These are phyloP conservation scores for Arbutus unedo DNA, from an alignment of 148 eudicot species.

Conservation along the genomic window DNA sequence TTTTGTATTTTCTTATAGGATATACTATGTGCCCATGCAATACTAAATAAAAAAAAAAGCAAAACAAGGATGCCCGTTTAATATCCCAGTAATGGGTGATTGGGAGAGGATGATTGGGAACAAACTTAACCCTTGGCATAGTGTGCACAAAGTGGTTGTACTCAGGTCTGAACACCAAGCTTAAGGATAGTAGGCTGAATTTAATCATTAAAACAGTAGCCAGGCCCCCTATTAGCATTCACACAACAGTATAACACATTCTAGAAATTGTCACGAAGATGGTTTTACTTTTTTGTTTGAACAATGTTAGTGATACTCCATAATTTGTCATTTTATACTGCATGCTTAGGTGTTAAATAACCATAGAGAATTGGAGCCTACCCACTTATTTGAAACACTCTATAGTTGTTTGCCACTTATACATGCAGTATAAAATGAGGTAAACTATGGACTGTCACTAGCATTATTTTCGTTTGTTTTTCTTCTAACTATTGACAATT, in stretches of 20 bases:
- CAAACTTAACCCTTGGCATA: neutral
- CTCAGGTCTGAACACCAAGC: neutral
- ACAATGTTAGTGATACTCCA: no score
- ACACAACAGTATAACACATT: neutral
- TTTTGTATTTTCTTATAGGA: neutral
- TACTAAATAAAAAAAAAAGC: neutral
- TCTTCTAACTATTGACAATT: neutral
- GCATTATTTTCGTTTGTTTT: no score
- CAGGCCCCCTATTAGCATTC: neutral
- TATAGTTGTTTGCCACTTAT: no score
- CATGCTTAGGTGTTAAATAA: no score
- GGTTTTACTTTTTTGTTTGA: neutral
- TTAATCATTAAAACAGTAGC: neutral
- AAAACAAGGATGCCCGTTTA: neutral
- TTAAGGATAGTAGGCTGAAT: neutral
- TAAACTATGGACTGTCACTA: no score
- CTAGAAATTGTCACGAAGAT: neutral
- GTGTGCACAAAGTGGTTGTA: neutral
- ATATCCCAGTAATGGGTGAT: neutral
- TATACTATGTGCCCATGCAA: neutral
- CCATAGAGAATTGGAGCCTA: no score
- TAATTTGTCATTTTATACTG: no score
- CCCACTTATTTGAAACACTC: no score
- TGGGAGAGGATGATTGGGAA: neutral
- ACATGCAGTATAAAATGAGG: no score